Evolutionary conservation across 108 stramenopile genomes (phyloP).

Genomic region (Skeletonema marinoi): DNA sequence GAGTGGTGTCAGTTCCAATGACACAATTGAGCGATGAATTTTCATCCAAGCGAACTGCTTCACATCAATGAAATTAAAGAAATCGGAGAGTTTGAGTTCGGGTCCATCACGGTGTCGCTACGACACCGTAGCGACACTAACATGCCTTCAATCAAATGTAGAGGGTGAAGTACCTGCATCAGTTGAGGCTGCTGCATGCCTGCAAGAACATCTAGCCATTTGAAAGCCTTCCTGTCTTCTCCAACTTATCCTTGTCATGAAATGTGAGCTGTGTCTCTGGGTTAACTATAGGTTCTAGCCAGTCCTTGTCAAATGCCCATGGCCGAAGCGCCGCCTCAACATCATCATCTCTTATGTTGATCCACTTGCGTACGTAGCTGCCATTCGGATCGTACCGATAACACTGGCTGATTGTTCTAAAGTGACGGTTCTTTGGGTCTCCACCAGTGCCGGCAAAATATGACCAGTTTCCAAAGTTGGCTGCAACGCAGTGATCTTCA

Average conservation of each 20-base stretch:
- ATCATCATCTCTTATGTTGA: slow-evolving; percentile 39
- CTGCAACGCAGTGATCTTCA: slow-evolving; percentile 85
- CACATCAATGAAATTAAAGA: neutral
- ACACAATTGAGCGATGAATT: neutral
- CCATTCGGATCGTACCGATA: slow-evolving; percentile 78
- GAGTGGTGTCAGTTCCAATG: neutral
- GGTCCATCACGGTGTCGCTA: neutral
- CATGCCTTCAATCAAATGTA: too few relatives aligned
- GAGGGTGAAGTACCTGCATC: too few relatives aligned
- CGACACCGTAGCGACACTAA: neutral
- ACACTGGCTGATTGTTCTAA: slow-evolving; percentile 79
- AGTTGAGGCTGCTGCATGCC: too few relatives aligned
- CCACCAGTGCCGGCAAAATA: slow-evolving; percentile 87
- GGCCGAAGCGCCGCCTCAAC: slow-evolving; percentile 59
- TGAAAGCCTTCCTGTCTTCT: slow-evolving; percentile 30
- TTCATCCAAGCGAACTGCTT: neutral
- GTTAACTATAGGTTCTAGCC: slow-evolving; percentile 50
- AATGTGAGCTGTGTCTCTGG: slow-evolving; percentile 62
- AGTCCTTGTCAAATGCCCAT: slow-evolving; percentile 56
- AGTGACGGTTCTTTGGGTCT: slow-evolving; percentile 78
- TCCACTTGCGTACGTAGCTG: slow-evolving; percentile 80
- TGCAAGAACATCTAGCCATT: neutral
- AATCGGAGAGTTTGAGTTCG: neutral
- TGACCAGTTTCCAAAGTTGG: slow-evolving; percentile 92
- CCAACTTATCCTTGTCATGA: slow-evolving; percentile 51